Evolutionary conservation across 805 yeast species (phyloP), one percentile per base, ranked within the genome.

Genomic region (Saccharomycopsis guyanensis): DNA sequence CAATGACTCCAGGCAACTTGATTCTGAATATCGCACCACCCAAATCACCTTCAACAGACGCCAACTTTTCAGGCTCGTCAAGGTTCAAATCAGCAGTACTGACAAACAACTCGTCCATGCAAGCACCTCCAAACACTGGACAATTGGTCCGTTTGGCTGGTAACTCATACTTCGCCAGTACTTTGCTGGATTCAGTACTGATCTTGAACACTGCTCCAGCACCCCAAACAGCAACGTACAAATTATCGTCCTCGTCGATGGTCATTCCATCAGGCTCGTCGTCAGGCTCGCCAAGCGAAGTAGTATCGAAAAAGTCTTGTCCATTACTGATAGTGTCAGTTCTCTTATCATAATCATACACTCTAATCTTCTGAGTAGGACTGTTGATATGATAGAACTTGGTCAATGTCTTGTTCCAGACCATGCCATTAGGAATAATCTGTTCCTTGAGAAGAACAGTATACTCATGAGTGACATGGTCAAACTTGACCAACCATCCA

Each of bases 191-290:
- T 5, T 50, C 42, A 1, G 64, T 42, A 35, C 75, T 65, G 51
- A 75, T 70, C 55, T 79, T 76, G 39, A 80, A 70, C 7, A 87
- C 78, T 19, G 73, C 59, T 36, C 66, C 60, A 1, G 82, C 71
- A 23, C 79, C 71, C 76, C 82, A 87, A 10, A 84, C 75, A 1
- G 94, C 84, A 3, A 78, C 67, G 63, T 74, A 83, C 34, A 88
- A 58, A 43, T 73, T 68, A 6, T 77, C 80, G 29, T 68, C 61
- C 2, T 62, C 53, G 6, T 78, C 83, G 19, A 83, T 63, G 22
- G 80, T 68, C 53, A 83, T 70, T 18, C 97, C 97, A 61, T 88
- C 97, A 0, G 96, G 96, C 54, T 79, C 93, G 6, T 80, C 75
- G 3, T 57, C 61, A 43, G 55, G 53, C 0, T 54, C 54, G 4